Evolutionary conservation across 2,329 filamentous ascomycete genomes (phyloP), one percentile per base, ranked within the genome.

Genomic region (Neurospora sp.): DNA sequence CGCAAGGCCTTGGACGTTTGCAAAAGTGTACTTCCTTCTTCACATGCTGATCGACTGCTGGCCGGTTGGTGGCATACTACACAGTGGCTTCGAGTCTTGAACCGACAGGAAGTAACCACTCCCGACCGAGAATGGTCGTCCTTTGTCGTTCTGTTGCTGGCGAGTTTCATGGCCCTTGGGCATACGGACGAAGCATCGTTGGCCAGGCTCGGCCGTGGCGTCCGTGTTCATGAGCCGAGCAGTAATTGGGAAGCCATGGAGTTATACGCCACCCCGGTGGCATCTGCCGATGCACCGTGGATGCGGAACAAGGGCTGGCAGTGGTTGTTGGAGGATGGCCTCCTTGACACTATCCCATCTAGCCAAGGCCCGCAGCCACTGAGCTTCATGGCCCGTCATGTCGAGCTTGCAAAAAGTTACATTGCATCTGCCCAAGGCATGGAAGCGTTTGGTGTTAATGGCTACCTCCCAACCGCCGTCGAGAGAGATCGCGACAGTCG

Each of bases 41-140:
- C 84, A 0, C 83, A 86, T 52, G 87, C 80, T 71, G 89, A 82
- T 81, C 91, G 83, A 36, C 80, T 93, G 10, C 80, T 92, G 70
- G 84, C 89, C 10, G 88, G 86, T 2, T 94, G 91, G 90, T 91
- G 91, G 86, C 89, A 92, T 76, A 84, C 87, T 23, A 86, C 91
- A 79, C 87, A 88, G 72, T 95, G 91, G 91, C 81, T 92, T 52
- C 81, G 81, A 38, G 76, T 79, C 11, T 83, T 84, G 69, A 81
- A 83, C 4, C 43, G 10, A 12, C 70, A 71, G 15, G 62, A 62
- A 23, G 36, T 57, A 15, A 68, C 81, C 8, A 77, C 83, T 15
- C 78, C 80, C 3, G 84, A 90, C 72, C 70, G 81, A 1, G 92
- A 94, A 78, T 94, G 91, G 91, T 90, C 89, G 4, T 87, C 89